phyloP scores from a whole-genome alignment of 371 early-diverging fungal genomes.

The Circinella minor region DNA sequence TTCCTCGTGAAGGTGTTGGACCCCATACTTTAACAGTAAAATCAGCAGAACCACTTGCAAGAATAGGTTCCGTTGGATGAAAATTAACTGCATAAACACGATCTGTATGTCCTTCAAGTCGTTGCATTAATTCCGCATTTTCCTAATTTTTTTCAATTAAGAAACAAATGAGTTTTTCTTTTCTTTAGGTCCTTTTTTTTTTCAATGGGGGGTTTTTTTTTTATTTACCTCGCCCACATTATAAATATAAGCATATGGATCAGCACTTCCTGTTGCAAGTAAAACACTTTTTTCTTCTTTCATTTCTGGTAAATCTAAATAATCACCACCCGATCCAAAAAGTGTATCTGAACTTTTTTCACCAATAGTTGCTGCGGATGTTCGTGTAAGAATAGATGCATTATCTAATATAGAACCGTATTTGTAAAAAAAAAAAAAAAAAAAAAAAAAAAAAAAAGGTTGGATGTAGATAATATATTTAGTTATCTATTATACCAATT shows the following conservation, averaged over 20 bases:
- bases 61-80: conserved; percentile 81
- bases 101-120: conserved; percentile 86
- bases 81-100: conserved; percentile 86
- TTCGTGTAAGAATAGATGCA: conserved; percentile 47
- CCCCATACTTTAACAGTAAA: conserved; percentile 85
- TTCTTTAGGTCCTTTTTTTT: too few species aligned
- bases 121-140: conserved; percentile 73
- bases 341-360: conserved; percentile 38
- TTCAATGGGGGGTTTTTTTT: not conserved
- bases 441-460: not conserved
- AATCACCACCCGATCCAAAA: conserved; percentile 34
- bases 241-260: conserved; percentile 86
- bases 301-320: conserved; percentile 48
- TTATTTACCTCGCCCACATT: conserved; percentile 67
- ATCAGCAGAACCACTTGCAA: conserved; percentile 86
- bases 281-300: conserved; percentile 67
- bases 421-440: too few species aligned
- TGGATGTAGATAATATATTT: not conserved
- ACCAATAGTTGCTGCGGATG: conserved; percentile 16
- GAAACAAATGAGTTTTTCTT: not conserved
- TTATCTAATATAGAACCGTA: conserved; percentile 29
- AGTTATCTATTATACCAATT: not conserved
- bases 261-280: conserved; percentile 86
- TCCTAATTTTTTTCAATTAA: conserved; percentile 50
- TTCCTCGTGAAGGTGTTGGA: conserved; percentile 49